These are phyloP conservation scores for Carex littledalei DNA, from an alignment of 176 grass and related monocot genomes.

Conservation along the genomic window DNA sequence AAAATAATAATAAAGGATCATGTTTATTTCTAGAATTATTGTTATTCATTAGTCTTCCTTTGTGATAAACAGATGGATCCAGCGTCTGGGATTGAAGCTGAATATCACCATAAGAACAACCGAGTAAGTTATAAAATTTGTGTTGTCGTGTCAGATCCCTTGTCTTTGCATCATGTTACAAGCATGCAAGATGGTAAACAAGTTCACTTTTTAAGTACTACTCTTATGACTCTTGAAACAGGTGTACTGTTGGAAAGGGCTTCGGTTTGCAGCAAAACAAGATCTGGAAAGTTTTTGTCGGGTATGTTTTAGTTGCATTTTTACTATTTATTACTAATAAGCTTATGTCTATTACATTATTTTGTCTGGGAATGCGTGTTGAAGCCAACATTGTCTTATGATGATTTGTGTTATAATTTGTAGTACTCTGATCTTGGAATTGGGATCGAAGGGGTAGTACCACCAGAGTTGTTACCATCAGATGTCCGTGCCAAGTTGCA, in stretches of 20 bases:
- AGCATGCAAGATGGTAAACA: background rate
- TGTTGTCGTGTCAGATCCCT: background rate
- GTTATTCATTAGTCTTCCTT: background rate
- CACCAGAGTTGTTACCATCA: conserved; percentile 64
- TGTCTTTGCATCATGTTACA: background rate
- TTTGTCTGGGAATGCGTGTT: conserved; percentile 6
- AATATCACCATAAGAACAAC: conserved; percentile 93
- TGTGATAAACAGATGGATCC: conserved; percentile 70
- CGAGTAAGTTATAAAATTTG: conserved; percentile 57
- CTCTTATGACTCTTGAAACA: conserved; percentile 30
- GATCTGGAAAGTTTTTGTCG: conserved; percentile 84
- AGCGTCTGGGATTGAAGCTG: conserved; percentile 76
- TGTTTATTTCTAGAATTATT: background rate
- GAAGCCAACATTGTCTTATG: background rate
- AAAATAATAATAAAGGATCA: background rate
- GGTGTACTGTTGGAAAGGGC: conserved; percentile 98
- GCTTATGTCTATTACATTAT: conserved; percentile 4
- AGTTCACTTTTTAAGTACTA: background rate
- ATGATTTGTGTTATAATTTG: conserved; percentile 8
- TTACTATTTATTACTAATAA: background rate
- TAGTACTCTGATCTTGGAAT: conserved; percentile 50
- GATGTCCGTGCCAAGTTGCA: conserved; percentile 68
- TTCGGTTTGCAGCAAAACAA: conserved; percentile 77
- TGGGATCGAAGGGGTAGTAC: conserved; percentile 88
- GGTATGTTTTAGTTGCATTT: conserved; percentile 33